phyloP scores from a whole-genome alignment of 2,329 filamentous ascomycete species.

The Fusarium sp. region DNA sequence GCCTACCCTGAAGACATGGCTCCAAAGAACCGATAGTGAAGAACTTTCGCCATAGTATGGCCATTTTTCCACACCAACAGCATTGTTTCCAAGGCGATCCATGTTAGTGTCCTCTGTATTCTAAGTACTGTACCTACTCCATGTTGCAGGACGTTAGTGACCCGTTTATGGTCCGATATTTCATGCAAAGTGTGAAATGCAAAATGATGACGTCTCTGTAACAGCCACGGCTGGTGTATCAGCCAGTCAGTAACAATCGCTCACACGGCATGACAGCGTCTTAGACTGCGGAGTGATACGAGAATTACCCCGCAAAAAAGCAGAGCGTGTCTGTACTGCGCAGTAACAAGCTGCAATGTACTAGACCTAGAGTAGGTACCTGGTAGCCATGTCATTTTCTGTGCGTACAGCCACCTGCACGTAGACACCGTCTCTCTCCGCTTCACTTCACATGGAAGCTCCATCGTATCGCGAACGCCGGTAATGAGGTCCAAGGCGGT shows the following conservation, averaged over 20 bases:
- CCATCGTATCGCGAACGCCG: neutral
- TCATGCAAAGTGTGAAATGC: neutral
- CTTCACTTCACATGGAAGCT: neutral
- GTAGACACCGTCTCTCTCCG: no score
- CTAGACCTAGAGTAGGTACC: no score
- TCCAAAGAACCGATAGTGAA: neutral
- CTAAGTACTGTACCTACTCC: neutral
- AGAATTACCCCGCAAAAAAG: slow-evolving; percentile 3
- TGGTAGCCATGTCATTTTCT: neutral
- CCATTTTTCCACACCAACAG: neutral
- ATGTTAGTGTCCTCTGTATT: neutral
- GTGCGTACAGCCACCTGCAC: neutral
- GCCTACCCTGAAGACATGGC: neutral
- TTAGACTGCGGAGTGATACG: neutral
- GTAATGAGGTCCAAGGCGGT: neutral
- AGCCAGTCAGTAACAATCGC: neutral
- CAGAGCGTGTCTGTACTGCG: neutral
- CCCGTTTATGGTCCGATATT: slow-evolving; percentile 1
- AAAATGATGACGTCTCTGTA: slow-evolving; percentile 39
- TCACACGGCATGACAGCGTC: neutral
- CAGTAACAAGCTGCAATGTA: neutral
- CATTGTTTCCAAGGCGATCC: neutral
- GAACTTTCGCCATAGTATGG: neutral
- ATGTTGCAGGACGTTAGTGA: neutral
- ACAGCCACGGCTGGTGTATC: slow-evolving; percentile 2